These are phyloP conservation scores for Sporothrix humicola DNA, from an alignment of 2,329 filamentous ascomycete species.

Conservation along the genomic window DNA sequence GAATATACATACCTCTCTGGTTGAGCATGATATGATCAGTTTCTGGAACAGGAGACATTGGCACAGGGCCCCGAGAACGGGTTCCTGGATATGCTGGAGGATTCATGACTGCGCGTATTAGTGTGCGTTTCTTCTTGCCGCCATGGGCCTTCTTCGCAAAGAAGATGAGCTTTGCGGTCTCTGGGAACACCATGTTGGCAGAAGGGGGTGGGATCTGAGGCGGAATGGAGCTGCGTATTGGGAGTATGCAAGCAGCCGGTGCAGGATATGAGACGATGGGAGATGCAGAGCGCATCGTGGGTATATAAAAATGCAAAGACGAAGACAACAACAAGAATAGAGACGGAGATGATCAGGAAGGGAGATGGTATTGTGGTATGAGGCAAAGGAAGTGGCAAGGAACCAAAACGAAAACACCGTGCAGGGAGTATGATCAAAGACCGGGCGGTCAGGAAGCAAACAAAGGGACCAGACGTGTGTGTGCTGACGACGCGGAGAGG, in stretches of 20 bases:
- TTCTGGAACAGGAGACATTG: conserved; percentile 33
- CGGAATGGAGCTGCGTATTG: background rate
- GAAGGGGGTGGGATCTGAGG: background rate
- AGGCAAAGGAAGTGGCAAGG: background rate
- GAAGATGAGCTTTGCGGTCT: conserved; percentile 32
- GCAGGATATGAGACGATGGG: background rate
- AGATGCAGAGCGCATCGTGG: conserved; percentile 20
- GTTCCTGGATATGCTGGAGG: conserved; percentile 34
- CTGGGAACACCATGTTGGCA: conserved; percentile 30
- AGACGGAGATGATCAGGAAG: background rate
- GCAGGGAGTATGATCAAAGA: background rate
- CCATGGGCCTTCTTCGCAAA: conserved; percentile 26
- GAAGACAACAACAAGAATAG: background rate
- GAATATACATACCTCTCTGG: conserved; percentile 31
- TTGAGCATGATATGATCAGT: conserved; percentile 28
- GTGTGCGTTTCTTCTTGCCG: conserved; percentile 33
- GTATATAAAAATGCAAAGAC: background rate
- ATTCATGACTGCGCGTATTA: conserved; percentile 37
- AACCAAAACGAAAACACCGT: background rate
- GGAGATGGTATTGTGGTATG: background rate
- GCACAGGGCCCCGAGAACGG: conserved; percentile 32
- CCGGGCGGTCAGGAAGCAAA: background rate
- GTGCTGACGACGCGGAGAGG: conserved; percentile 25
- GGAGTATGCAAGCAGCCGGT: background rate
- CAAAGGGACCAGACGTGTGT: background rate